Percentiles rank a stretch among this genome's conserved stretches.
These are phyloP conservation scores for Chloris gayana DNA, from an alignment of 176 grass and related monocot genomes.

Conservation along the genomic window DNA sequence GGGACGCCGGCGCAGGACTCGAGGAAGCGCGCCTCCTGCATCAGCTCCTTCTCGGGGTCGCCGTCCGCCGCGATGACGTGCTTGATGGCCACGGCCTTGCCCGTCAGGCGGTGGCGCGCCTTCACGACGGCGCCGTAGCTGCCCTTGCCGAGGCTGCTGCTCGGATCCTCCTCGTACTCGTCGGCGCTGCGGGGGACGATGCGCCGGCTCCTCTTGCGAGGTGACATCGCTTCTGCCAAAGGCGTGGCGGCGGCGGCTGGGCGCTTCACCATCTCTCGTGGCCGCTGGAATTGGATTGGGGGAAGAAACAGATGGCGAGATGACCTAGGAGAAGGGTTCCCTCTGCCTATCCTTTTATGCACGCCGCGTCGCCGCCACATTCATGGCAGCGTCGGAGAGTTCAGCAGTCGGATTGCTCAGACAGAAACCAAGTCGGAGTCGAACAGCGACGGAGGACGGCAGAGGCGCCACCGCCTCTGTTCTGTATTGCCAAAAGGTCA, in stretches of 20 bases:
- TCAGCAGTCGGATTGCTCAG: no score
- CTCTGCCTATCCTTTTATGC: no score
- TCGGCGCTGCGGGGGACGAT: not conserved
- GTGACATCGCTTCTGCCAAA: not conserved
- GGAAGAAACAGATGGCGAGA: not conserved
- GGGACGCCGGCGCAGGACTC: not conserved
- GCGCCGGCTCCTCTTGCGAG: not conserved
- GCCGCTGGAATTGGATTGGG: no score
- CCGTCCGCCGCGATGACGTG: not conserved
- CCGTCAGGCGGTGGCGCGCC: conserved; percentile 6
- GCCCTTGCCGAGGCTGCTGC: not conserved
- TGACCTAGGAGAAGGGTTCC: no score
- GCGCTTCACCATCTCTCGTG: not conserved
- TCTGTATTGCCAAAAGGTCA: no score
- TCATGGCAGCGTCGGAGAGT: no score
- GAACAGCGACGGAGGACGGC: no score
- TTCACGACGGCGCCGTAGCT: conserved; percentile 13
- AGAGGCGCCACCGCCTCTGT: no score
- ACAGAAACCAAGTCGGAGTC: no score
- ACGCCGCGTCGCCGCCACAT: no score
- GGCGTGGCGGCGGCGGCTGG: no score
- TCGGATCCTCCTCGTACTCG: not conserved
- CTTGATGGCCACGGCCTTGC: conserved; percentile 44
- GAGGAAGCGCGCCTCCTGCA: conserved; percentile 1
- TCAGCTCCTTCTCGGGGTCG: not conserved